phyloP scores from a whole-genome alignment of 2,329 filamentous ascomycete genomes.

The Purpureocillium lavendulum region DNA sequence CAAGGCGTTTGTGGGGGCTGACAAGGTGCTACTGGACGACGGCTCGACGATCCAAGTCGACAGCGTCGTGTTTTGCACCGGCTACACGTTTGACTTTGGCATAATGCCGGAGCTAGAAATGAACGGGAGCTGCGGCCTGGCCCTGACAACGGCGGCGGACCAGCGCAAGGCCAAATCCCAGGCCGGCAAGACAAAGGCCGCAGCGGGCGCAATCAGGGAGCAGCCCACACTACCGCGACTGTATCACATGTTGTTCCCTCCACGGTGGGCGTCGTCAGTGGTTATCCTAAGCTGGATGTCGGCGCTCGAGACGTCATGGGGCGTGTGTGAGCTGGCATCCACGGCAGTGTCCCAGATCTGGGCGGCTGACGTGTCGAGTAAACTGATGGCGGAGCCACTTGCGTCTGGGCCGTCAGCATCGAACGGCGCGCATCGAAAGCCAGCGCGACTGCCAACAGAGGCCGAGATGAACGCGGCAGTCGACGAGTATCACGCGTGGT shows the following conservation, averaged over 20 bases:
- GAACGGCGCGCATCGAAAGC: slow-evolving; percentile 10
- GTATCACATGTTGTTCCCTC: slow-evolving; percentile 32
- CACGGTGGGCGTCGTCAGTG: slow-evolving; percentile 27
- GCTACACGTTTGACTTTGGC: slow-evolving; percentile 22
- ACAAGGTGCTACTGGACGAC: slow-evolving; percentile 16
- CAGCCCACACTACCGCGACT: slow-evolving; percentile 17
- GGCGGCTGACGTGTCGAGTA: slow-evolving; percentile 1
- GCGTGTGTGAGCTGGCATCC: slow-evolving; percentile 27
- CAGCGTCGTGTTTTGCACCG: slow-evolving; percentile 25
- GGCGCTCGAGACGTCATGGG: slow-evolving; percentile 19
- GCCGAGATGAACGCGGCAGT: slow-evolving; percentile 14
- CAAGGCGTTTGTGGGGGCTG: slow-evolving; percentile 8
- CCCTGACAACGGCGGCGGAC: neutral
- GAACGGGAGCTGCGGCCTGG: neutral
- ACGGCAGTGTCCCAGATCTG: slow-evolving; percentile 32
- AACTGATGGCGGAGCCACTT: neutral
- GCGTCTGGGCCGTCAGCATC: slow-evolving; percentile 7
- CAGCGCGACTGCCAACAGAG: slow-evolving; percentile 10
- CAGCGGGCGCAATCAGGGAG: slow-evolving; percentile 6
- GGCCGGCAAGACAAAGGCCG: slow-evolving; percentile 3
- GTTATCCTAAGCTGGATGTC: slow-evolving; percentile 27
- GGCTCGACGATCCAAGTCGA: slow-evolving; percentile 19
- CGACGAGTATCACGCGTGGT: slow-evolving; percentile 16
- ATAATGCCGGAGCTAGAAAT: slow-evolving; percentile 6
- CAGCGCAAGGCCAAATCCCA: neutral